Evolutionary conservation across 441 rosid genomes (phyloP).

Genomic region (Macaranga tanarius): DNA sequence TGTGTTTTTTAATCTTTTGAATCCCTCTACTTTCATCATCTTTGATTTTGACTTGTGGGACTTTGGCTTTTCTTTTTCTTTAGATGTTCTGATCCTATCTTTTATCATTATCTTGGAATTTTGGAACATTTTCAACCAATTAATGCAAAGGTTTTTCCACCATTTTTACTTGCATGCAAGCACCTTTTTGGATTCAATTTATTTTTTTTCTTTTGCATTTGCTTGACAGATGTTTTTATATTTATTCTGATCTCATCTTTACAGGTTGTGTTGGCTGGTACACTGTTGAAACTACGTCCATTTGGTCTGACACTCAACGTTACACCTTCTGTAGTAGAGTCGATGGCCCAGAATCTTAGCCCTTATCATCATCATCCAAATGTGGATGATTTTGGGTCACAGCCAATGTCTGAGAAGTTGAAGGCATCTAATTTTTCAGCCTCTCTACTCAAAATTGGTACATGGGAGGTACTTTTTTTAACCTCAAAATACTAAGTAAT

Average conservation of each 20-base stretch:
- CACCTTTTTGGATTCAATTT: neutral
- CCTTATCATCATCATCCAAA: neutral
- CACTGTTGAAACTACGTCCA: neutral
- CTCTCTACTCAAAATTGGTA: conserved; percentile 40
- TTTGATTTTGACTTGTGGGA: no score
- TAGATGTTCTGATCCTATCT: no score
- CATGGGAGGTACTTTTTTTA: conserved; percentile 45
- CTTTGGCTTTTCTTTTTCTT: no score
- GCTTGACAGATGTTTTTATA: neutral
- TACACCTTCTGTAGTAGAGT: neutral
- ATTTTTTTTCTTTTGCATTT: neutral
- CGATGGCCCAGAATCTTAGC: neutral
- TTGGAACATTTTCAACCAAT: no score
- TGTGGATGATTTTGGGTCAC: conserved; percentile 8
- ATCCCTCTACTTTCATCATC: no score
- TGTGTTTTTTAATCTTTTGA: neutral
- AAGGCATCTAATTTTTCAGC: conserved; percentile 46
- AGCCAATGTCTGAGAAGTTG: conserved; percentile 29
- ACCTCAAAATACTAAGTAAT: no score
- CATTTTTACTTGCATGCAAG: neutral
- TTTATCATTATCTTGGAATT: no score
- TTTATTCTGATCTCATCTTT: neutral
- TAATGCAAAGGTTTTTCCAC: no score
- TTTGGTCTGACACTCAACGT: conserved; percentile 29
- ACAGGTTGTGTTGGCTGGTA: conserved; percentile 21